A percentile compares a stretch with the other conserved stretches of the same genome.
These are phyloP conservation scores for Hordeum pubiflorum DNA, from an alignment of 202 grass and related monocot species.

Conservation along the genomic window DNA sequence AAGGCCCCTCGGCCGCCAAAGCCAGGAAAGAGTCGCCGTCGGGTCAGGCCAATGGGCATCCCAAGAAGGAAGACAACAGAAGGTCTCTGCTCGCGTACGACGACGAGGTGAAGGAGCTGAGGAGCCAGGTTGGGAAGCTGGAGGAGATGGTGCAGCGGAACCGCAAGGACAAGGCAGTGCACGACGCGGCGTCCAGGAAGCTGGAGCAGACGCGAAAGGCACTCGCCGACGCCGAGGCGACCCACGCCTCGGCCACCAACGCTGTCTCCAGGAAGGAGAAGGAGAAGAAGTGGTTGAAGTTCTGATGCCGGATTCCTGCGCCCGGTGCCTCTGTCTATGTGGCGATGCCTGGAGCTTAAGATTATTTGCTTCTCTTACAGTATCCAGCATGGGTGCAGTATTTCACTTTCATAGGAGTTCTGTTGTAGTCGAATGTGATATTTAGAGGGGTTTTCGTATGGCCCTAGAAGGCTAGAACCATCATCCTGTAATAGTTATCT, in stretches of 20 bases:
- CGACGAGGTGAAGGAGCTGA: slow-evolving; percentile 74
- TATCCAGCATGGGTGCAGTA: background rate
- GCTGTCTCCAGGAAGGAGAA: slow-evolving; percentile 69
- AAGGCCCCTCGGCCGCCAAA: slow-evolving; percentile 42
- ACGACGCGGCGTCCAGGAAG: slow-evolving; percentile 64
- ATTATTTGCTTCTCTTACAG: background rate
- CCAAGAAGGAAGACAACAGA: slow-evolving; percentile 60
- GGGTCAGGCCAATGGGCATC: slow-evolving; percentile 20
- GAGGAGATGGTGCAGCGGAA: slow-evolving; percentile 84
- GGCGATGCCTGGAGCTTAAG: background rate
- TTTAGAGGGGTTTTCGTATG: background rate
- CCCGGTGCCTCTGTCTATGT: background rate
- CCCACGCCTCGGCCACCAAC: slow-evolving; percentile 50
- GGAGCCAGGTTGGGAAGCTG: slow-evolving; percentile 46
- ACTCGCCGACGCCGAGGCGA: slow-evolving; percentile 54
- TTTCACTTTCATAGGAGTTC: background rate
- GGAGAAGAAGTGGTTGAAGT: slow-evolving; percentile 97
- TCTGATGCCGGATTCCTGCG: slow-evolving; percentile 36
- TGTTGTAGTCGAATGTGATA: background rate
- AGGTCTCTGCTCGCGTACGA: slow-evolving; percentile 64
- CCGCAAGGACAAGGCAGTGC: slow-evolving; percentile 68
- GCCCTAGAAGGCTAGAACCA: no score
- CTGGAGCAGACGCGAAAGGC: slow-evolving; percentile 55
- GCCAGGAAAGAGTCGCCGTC: slow-evolving; percentile 27
- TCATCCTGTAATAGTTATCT: no score